These are phyloP conservation scores for Strobilomyces confusus DNA, from an alignment of 768 basidiomycete genomes.

Conservation along the genomic window DNA sequence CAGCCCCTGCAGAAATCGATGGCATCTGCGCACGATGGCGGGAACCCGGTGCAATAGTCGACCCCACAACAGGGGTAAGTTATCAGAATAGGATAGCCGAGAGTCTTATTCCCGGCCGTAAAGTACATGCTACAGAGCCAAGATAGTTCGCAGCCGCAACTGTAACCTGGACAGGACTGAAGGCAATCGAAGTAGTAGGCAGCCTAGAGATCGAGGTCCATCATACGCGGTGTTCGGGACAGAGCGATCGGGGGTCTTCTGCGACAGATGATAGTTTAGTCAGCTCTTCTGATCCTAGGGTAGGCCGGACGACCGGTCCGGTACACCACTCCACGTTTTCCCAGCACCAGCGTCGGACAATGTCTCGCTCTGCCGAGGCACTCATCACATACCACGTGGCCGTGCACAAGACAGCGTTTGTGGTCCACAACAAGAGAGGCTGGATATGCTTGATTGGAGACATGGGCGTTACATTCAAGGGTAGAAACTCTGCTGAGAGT, in stretches of 20 bases:
- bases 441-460: background rate
- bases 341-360: constrained; percentile 7
- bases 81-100: background rate
- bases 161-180: background rate
- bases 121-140: constrained; percentile 12
- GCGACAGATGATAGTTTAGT: constrained; percentile 5
- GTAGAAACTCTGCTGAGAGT: background rate
- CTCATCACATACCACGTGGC: background rate
- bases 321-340: constrained; percentile 15
- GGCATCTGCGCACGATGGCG: background rate
- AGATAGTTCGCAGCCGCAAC: background rate
- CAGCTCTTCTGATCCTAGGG: constrained; percentile 3
- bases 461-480: constrained; percentile 9
- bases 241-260: constrained; percentile 2
- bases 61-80: constrained; percentile 16
- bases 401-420: constrained; percentile 4
- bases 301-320: constrained; percentile 8
- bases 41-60: background rate
- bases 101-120: background rate
- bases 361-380: constrained; percentile 2
- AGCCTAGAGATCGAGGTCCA: background rate
- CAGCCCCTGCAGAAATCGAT: constrained; percentile 8
- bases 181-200: constrained; percentile 10
- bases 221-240: background rate
- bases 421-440: background rate